Evolutionary conservation across 1,284 basidiomycete species (phyloP).

Genomic region (Malassezia globosa): DNA sequence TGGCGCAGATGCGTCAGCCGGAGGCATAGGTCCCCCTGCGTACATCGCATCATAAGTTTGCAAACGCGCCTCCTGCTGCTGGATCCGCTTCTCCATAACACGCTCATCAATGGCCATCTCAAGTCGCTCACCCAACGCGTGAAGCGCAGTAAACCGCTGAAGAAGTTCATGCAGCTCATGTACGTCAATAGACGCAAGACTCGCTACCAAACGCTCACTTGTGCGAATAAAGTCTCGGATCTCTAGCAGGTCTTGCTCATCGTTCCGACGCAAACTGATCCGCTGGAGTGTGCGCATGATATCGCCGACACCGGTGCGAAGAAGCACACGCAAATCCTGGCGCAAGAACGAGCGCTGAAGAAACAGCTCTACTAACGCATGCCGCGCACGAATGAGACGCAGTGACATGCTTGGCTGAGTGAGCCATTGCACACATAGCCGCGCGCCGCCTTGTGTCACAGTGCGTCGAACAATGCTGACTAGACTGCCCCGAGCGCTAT

Average conservation of each 20-base stretch:
- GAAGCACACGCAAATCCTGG: slow-evolving; percentile 25
- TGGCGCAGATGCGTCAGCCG: not conserved
- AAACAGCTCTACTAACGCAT: slow-evolving; percentile 32
- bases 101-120: slow-evolving; percentile 41
- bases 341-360: slow-evolving; percentile 19
- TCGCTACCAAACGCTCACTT: not conserved
- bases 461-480: slow-evolving; percentile 35
- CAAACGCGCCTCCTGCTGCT: slow-evolving; percentile 26
- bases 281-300: slow-evolving; percentile 36
- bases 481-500: slow-evolving; percentile 32
- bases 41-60: not conserved
- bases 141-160: slow-evolving; percentile 18
- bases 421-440: slow-evolving; percentile 37
- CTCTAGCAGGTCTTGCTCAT: slow-evolving; percentile 42
- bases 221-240: slow-evolving; percentile 32
- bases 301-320: slow-evolving; percentile 32
- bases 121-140: slow-evolving; percentile 21
- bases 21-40: not conserved
- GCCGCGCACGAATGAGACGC: slow-evolving; percentile 23
- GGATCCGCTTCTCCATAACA: slow-evolving; percentile 34
- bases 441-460: slow-evolving; percentile 37
- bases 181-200: not conserved
- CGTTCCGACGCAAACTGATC: slow-evolving; percentile 27
- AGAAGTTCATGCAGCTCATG: slow-evolving; percentile 7
- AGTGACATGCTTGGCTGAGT: slow-evolving; percentile 30